A percentile compares a stretch with the other conserved stretches of the same genome.
Evolutionary conservation across 306 rosid genomes (phyloP).

Genomic region (Pterocarpus santalinus): DNA sequence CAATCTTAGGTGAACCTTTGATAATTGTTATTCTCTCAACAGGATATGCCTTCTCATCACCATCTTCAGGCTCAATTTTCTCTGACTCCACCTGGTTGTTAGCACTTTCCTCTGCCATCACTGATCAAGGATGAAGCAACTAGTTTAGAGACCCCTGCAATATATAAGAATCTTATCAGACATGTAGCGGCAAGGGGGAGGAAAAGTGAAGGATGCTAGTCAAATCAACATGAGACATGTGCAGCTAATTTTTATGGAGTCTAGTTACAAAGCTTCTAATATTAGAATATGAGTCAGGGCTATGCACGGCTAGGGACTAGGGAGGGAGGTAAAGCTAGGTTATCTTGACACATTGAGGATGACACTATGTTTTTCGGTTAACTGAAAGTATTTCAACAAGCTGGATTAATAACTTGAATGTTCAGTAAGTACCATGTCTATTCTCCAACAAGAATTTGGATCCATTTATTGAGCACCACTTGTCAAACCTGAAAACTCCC

Average conservation of each 20-base stretch:
- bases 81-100: constrained; percentile 50
- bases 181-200: not conserved
- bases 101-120: constrained; percentile 58
- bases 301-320: not conserved
- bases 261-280: not conserved
- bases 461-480: constrained; percentile 10
- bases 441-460: constrained; percentile 38
- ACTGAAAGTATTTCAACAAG: constrained; percentile 6
- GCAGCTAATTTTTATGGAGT: not conserved
- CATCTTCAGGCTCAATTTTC: constrained; percentile 39
- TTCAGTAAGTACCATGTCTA: too few relatives aligned
- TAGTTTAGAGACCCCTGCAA: constrained; percentile 55
- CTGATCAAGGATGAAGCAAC: constrained; percentile 38
- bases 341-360: too few relatives aligned
- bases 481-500: constrained; percentile 34
- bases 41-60: constrained; percentile 39
- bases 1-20: constrained; percentile 46
- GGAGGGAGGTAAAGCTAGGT: too few relatives aligned
- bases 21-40: constrained; percentile 26
- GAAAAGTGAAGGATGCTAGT: not conserved
- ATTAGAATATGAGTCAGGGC: not conserved
- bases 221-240: constrained; percentile 35
- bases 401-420: constrained; percentile 14
- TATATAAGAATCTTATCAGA: constrained; percentile 43
- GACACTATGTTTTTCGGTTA: too few relatives aligned